These are phyloP conservation scores for Aspergillus homomorphus DNA, from an alignment of 495 filamentous ascomycete species.

Conservation along the genomic window DNA sequence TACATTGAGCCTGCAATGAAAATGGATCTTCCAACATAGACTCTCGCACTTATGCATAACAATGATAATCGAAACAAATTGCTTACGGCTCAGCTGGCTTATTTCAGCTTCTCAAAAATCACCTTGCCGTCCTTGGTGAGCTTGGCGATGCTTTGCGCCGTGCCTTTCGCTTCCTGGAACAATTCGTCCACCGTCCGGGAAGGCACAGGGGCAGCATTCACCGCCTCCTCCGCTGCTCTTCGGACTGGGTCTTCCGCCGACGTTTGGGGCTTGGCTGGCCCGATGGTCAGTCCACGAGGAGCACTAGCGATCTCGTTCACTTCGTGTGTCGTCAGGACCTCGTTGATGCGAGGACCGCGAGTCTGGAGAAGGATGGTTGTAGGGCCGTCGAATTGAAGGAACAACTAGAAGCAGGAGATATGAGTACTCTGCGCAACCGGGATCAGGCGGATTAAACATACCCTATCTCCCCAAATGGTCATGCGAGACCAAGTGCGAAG, in stretches of 20 bases:
- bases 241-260: conserved; percentile 14
- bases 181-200: conserved; percentile 34
- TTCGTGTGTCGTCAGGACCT: conserved; percentile 70
- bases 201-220: conserved; percentile 25
- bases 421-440: conserved; percentile 5
- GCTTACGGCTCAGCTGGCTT: conserved; percentile 19
- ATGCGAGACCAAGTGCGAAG: conserved; percentile 71
- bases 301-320: conserved; percentile 83
- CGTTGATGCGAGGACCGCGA: conserved; percentile 68
- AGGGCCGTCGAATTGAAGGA: conserved; percentile 85
- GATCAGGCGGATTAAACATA: conserved; percentile 30
- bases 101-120: conserved; percentile 56
- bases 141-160: conserved; percentile 50
- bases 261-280: conserved; percentile 41
- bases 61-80: conserved; percentile 2
- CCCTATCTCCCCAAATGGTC: conserved; percentile 90
- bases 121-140: conserved; percentile 67
- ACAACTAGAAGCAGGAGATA: conserved; percentile 51
- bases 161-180: conserved; percentile 34
- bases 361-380: conserved; percentile 82
- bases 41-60: conserved; percentile 6
- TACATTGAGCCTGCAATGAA: conserved; percentile 25
- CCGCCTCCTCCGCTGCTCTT: conserved; percentile 23
- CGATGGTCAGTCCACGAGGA: conserved; percentile 52
- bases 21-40: conserved; percentile 6